Percentiles rank a stretch among this genome's conserved stretches.
Evolutionary conservation across 179 eudicot species (phyloP).

Genomic region (Nepenthes alata): DNA sequence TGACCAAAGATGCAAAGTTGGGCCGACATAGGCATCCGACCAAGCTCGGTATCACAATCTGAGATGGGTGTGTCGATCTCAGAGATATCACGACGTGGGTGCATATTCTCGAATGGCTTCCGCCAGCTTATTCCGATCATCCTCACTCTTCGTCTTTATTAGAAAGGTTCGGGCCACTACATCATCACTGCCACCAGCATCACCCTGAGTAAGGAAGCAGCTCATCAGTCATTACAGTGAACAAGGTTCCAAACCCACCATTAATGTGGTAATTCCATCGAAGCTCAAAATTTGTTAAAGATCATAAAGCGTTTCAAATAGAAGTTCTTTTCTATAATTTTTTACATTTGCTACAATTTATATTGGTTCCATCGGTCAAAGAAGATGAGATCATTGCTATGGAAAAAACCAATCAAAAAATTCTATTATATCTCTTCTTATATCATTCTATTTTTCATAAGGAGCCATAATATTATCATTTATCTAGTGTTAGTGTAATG

Average conservation of each 20-base stretch:
- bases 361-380: neutral
- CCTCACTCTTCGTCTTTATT: slow-evolving; percentile 55
- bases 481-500: no score
- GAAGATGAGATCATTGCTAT: neutral
- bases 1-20: no score
- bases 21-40: no score
- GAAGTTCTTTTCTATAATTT: neutral
- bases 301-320: no score
- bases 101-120: slow-evolving; percentile 69
- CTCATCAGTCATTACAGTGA: no score
- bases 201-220: slow-evolving; percentile 34
- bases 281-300: no score
- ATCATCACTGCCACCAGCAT: slow-evolving; percentile 19
- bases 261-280: no score
- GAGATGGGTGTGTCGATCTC: no score
- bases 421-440: neutral
- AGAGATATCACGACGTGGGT: slow-evolving; percentile 35
- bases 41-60: no score
- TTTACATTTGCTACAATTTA: neutral
- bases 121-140: slow-evolving; percentile 70
- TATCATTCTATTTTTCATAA: no score
- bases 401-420: neutral
- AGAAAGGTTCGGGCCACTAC: slow-evolving; percentile 69
- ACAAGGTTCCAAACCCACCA: no score
- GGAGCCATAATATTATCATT: no score